These are phyloP conservation scores for Domatiomyces catenatus DNA, from an alignment of 2,329 filamentous ascomycete genomes.

Conservation along the genomic window DNA sequence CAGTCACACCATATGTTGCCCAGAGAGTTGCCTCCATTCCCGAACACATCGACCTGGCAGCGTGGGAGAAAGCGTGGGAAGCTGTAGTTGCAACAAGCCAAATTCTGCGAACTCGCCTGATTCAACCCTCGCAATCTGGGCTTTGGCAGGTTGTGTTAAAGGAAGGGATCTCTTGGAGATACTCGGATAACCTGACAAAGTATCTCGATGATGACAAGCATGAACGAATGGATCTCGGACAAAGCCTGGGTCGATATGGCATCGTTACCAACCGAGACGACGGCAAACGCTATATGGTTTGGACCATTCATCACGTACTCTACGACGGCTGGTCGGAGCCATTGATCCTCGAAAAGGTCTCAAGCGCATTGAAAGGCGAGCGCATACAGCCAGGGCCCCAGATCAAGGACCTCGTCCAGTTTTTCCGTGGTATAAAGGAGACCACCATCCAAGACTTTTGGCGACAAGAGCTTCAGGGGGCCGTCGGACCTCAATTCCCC, in stretches of 20 bases:
- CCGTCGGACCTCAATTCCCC: slow-evolving; percentile 36
- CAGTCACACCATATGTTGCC: slow-evolving; percentile 34
- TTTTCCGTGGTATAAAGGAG: slow-evolving; percentile 30
- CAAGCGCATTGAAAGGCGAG: slow-evolving; percentile 21
- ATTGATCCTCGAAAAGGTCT: slow-evolving; percentile 24
- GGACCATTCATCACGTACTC: slow-evolving; percentile 37
- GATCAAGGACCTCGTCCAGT: slow-evolving; percentile 36
- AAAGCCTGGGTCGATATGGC: slow-evolving; percentile 22
- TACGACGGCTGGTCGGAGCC: slow-evolving; percentile 36
- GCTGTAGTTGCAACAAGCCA: slow-evolving; percentile 29
- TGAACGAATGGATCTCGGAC: slow-evolving; percentile 23
- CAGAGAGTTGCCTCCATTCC: slow-evolving; percentile 30
- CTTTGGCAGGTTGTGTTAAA: slow-evolving; percentile 29
- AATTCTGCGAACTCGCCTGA: slow-evolving; percentile 35
- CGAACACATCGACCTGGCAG: slow-evolving; percentile 24
- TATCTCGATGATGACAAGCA: slow-evolving; percentile 17
- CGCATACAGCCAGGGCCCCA: slow-evolving; percentile 5
- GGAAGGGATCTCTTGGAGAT: slow-evolving; percentile 23
- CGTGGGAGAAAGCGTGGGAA: slow-evolving; percentile 34
- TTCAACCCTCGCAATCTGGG: slow-evolving; percentile 24
- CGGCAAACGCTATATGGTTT: slow-evolving; percentile 27
- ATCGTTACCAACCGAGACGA: slow-evolving; percentile 20
- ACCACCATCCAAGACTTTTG: slow-evolving; percentile 32
- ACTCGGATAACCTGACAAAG: slow-evolving; percentile 18
- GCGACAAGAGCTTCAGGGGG: slow-evolving; percentile 30